Conservation (phyloP, 169 alveolate genomes). For the Miamiensis avidus region DNA sequence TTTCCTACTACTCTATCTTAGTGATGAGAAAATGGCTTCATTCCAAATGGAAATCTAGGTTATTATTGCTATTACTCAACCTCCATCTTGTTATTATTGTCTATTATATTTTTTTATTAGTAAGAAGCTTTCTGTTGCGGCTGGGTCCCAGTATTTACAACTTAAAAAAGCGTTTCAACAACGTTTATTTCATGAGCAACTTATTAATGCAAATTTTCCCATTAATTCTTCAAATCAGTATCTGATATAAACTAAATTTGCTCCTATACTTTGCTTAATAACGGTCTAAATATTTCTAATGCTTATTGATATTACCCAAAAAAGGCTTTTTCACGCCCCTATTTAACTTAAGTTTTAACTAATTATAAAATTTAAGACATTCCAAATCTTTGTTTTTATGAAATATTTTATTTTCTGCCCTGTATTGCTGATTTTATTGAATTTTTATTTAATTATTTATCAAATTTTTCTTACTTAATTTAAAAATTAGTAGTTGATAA, state of each 20-base stretch:
- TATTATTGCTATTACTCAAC: neutral
- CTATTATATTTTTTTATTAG: no score
- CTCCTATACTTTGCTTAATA: neutral
- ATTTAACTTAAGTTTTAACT: no score
- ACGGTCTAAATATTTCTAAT: neutral
- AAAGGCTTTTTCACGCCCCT: neutral
- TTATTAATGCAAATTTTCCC: neutral
- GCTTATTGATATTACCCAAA: neutral
- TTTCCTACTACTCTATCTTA: neutral
- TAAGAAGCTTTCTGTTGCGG: neutral
- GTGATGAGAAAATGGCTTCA: neutral
- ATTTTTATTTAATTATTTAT: no score
- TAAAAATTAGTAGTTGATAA: no score
- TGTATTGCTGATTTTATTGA: no score
- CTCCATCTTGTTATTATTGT: neutral
- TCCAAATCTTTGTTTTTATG: no score
- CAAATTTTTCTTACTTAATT: no score
- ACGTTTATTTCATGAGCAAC: neutral
- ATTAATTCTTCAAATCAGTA: neutral
- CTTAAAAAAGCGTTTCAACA: neutral
- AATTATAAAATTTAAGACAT: no score
- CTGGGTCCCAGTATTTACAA: neutral
- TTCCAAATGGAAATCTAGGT: no score
- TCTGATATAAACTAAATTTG: neutral
- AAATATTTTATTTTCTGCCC: no score